Base-by-base conservation (phyloP, 2,329 filamentous ascomycete species). In the Scleromitrula shiraiana region DNA sequence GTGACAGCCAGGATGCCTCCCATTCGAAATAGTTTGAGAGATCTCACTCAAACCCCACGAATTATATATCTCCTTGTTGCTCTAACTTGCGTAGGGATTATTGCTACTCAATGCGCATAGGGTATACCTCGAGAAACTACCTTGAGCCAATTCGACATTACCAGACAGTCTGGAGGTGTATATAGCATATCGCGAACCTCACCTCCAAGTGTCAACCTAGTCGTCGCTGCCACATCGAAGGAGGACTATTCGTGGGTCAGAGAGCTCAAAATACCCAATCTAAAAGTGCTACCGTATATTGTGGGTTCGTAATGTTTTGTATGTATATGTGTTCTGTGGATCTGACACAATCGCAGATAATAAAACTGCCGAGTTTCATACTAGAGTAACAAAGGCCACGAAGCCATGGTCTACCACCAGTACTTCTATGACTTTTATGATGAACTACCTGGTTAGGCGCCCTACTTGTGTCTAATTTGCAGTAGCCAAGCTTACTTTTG, bases 381-480 rank as follows among this genome's bases (percentile, higher is more conserved):
- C 75, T 72, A 73, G 8, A 70, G 70, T 56, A 79, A 80, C 26
- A 59, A 59, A 35, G 57, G 57, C 5, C 55, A 59, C 32, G 56
- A 59, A 38, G 56, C 55, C 12, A 57, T 57, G 53, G 55, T 57
- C 37, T 59, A 59, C 36, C 57, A 54, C 56, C 78, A 80, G 40
- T 81, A 78, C 62, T 72, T 81, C 50, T 76, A 81, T 60, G 75
- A 81, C 55, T 71, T 78, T 58, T 82, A 82, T 62, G 69, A 79
- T 41, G 59, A 70, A 7, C 66, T 81, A 2, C 51, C 57, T 2
- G 19, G 35, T 37, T 14, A 37, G 35, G 3, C 14, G 20, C 30
- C 30, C 14, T 15, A 15, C n/a, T 22, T 6, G 19, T 37, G 10
- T 37, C 35, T 10, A 37, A 2, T 37, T 7, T 22, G 19, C 19